Evolutionary conservation across 2,329 filamentous ascomycete species (phyloP), one percentile per base, ranked within the genome.

Genomic region (Arthrobotrys entomopaga): DNA sequence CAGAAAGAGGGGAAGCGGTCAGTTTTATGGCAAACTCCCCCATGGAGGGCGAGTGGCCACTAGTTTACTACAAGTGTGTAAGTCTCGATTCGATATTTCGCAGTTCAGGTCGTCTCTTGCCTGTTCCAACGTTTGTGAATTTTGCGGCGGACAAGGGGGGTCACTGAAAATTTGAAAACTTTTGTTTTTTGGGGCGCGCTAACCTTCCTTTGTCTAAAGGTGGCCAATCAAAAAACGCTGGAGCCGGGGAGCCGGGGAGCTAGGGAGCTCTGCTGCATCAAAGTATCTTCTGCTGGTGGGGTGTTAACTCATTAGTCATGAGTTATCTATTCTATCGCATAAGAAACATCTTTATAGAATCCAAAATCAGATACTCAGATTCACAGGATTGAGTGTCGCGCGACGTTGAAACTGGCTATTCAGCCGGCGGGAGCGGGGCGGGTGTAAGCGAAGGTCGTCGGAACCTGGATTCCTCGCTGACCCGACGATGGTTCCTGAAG

Each of bases 1-100:
- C 13, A 59, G 70, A 67, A 73, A 67, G 70, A 74, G 70, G 63
- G 70, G 63, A 74, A 74, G 63, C 70, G 70, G 70, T 63, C 42
- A 57, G 63, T 73, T 74, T 67, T 63, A 66, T 40, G 40, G 60
- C 19, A 19, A 40, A 20, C 13, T 2, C 29, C 13, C 26, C 22
- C 34, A 49, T 22, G 26, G 40, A 43, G 11, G 19, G n/a, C 16
- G 16, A 61, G 43, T 59, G 29, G 8, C 19, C 19, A 29, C 29
- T 34, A 34, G 6, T 34, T 34, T 8, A n/a, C 26, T 15, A 13
- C 34, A 20, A 50, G 29, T 42, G 38, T 29, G 48, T 56, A 54
- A 60, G 53, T 60, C 34, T 42, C 26, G 38, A 60, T 49, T 69
- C 22, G 56, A 67, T 60, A 48, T 60, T 43, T 59, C 38, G 42